Evolutionary conservation across 2,329 filamentous ascomycete genomes (phyloP), one percentile per base, ranked within the genome.

Genomic region (Cryphonectria parasitica): DNA sequence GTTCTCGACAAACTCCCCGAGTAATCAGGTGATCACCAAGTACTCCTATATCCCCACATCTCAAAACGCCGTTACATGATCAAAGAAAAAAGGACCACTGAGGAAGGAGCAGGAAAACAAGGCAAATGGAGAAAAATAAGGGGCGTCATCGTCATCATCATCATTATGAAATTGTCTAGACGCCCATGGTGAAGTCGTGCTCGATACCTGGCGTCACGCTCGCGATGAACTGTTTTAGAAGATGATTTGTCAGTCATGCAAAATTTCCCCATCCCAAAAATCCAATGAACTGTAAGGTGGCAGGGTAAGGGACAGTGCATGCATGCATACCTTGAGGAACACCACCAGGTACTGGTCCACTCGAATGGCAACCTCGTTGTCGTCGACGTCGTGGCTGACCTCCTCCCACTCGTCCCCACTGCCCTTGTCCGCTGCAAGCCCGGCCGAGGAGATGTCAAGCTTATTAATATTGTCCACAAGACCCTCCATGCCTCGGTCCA

Each of bases 151-250:
- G 13, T 49, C n/a, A 28, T 31, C 45, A 5, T 49, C 45, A 49
- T 49, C 43, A 17, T 49, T 22, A n/a, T 49, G 7, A 8, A 28
- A 13, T 22, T 36, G 49, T 60, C 85, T 85, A 97, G 54, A 97
- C 91, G 7, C 94, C 93, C 94, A 98, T 98, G 0, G 95, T 98
- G 80, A 97, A 98, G 80, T 98, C 95, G 80, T 98, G 94, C 82
- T 98, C 95, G 80, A 99, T 98, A 64, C 95, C 95, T 7, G 96
- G 96, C 22, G 95, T 98, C 61, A 99, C 96, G 76, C 91, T 96
- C 45, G 91, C 90, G 84, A 93, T 93, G 80, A 93, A 93, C 87
- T 88, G 68, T 41, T 68, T 5, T 1, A 41, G 31, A 60, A 17
- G 5, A 28, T 11, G 19, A 66, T 11, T 2, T 6, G 49, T 82